Percentiles rank a stretch among this genome's conserved stretches.
phyloP scores from a whole-genome alignment of 257 asterid species.

The Solanum boliviense region DNA sequence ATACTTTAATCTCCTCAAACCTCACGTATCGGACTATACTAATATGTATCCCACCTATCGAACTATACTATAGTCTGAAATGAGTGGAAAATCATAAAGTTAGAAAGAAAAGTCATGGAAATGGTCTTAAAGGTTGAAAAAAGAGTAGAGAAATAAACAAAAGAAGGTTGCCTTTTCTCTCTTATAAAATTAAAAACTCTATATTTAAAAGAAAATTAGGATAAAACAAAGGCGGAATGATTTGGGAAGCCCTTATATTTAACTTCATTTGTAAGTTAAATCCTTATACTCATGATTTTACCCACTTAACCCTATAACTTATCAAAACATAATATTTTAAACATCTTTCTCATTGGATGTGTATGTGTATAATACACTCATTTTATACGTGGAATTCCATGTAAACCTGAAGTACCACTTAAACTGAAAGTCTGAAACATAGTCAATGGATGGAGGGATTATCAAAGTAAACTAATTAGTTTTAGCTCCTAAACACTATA shows the following conservation, averaged over 20 bases:
- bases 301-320: no score
- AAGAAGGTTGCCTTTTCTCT: not conserved
- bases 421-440: not conserved
- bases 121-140: slow-evolving; percentile 6
- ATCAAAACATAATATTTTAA: no score
- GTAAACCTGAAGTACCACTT: not conserved
- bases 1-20: not conserved
- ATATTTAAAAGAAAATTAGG: no score
- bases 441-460: not conserved
- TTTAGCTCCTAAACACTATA: not conserved
- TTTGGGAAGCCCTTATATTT: no score
- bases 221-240: no score
- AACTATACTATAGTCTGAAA: not conserved
- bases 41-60: not conserved
- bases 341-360: no score
- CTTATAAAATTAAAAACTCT: no score
- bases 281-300: no score
- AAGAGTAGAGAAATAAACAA: slow-evolving; percentile 5
- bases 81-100: not conserved
- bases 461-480: not conserved
- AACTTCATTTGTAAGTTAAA: no score
- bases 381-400: no score
- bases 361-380: no score
- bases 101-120: slow-evolving; percentile 6
- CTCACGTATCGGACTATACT: not conserved